A percentile compares a stretch with the other conserved stretches of the same genome.
phyloP scores from a whole-genome alignment of 768 basidiomycete species.

The Daedaleopsis sinensis region DNA sequence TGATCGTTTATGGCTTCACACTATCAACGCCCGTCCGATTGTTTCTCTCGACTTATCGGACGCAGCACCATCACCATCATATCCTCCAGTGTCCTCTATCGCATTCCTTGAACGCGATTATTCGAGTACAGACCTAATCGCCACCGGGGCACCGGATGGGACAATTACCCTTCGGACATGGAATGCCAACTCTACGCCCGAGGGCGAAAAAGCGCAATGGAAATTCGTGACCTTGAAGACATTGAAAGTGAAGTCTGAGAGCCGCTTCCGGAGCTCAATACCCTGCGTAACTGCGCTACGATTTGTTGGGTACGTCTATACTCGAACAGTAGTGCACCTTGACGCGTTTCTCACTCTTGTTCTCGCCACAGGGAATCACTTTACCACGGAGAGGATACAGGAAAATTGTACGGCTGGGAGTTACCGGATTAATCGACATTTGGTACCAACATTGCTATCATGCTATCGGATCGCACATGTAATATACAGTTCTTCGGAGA shows the following conservation, averaged over 20 bases:
- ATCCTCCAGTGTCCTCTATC: slow-evolving; percentile 66
- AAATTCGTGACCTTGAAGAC: slow-evolving; percentile 69
- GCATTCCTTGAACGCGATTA: slow-evolving; percentile 92
- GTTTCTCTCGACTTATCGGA: slow-evolving; percentile 65
- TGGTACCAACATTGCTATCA: background rate
- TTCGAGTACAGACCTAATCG: slow-evolving; percentile 75
- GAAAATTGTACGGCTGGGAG: slow-evolving; percentile 59
- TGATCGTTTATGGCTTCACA: slow-evolving; percentile 74
- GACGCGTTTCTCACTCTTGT: background rate
- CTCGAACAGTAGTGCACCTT: too few relatives aligned
- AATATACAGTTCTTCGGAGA: background rate
- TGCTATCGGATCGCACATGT: slow-evolving; percentile 11
- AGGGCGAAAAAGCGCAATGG: slow-evolving; percentile 72
- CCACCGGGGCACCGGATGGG: slow-evolving; percentile 77
- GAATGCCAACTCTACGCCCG: slow-evolving; percentile 74
- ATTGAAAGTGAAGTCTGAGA: slow-evolving; percentile 55
- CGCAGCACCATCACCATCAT: slow-evolving; percentile 23
- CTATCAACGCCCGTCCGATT: slow-evolving; percentile 83
- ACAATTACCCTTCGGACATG: slow-evolving; percentile 82
- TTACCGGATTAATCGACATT: slow-evolving; percentile 46
- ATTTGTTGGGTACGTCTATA: slow-evolving; percentile 69
- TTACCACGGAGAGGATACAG: slow-evolving; percentile 67
- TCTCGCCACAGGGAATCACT: slow-evolving; percentile 51
- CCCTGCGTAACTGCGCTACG: slow-evolving; percentile 76
- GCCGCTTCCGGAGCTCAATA: slow-evolving; percentile 40